Evolutionary conservation across 805 yeast genomes (phyloP), one percentile per base, ranked within the genome.

Genomic region (Saccharomycopsis microspora): DNA sequence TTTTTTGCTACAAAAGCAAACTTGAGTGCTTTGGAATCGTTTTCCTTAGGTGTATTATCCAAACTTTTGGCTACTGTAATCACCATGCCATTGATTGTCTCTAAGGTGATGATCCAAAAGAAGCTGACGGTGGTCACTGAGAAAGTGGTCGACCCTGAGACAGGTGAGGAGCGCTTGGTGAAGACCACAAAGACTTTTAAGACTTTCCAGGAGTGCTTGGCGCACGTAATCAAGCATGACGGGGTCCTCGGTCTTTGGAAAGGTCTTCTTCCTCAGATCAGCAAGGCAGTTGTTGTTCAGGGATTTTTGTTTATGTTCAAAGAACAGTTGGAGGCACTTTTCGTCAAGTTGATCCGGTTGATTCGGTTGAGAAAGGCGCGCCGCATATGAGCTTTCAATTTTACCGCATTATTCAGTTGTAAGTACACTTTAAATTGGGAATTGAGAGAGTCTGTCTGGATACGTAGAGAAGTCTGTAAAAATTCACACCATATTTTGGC

Each of bases 61-160:
- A 86, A 86, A 66, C 74, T 84, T 52, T 64, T 84, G 60, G 94
- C 95, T 5, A 86, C 95, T 0, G 42, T 85, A 8, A 71, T 78
- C 3, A 85, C 95, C 0, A 94, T 85, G 66, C 95, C 95, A 3
- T 67, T 86, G 62, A 86, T 86, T 58, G 84, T 85, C 1, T 79
- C 94, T 9, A 86, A 86, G 64, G 90, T 84, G 10, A 76, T 84
- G 75, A 74, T 85, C 52, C 95, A 86, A 64, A 70, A 69, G 54
- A 53, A 55, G 30, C 54, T 56, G 8, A 56, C 55, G 29, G 33
- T 35, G 10, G 35, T 50, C 11, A 45, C 41, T 19, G 60, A 58
- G 35, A 64, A 63, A 32, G 42, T 46, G 6, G 33, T 32, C 7
- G 54, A 52, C 38, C 49, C 53, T 19, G 32, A 31, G 9, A 43